Evolutionary conservation across 305 asterid species (phyloP).

Genomic region (Fraxinus sp.): DNA sequence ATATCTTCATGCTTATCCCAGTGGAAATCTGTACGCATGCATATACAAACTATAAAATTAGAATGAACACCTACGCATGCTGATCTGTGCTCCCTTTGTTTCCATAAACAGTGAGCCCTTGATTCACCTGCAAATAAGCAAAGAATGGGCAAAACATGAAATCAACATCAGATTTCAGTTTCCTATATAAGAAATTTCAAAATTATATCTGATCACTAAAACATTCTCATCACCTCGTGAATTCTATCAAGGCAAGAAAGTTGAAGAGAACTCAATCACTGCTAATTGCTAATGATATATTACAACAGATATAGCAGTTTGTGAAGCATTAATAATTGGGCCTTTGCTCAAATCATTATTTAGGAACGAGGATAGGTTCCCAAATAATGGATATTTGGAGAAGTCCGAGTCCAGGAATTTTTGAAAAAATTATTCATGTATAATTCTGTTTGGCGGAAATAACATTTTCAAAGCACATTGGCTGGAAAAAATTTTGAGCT

Average conservation of each 20-base stretch:
- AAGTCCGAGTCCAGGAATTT: neutral
- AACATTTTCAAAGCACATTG: neutral
- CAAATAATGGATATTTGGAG: neutral
- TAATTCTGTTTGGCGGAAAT: neutral
- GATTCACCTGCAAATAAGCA: conserved; percentile 69
- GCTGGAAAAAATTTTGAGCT: neutral
- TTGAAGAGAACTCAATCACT: neutral
- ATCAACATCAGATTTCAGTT: conserved; percentile 12
- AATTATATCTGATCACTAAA: conserved; percentile 2
- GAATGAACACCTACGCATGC: conserved; percentile 74
- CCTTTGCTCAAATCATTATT: neutral
- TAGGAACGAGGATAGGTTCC: neutral
- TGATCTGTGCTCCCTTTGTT: conserved; percentile 99
- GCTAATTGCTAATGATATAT: neutral
- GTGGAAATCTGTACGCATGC: conserved; percentile 12
- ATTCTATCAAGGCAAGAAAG: conserved; percentile 4
- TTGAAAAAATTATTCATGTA: neutral
- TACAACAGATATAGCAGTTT: neutral
- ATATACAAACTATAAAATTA: conserved; percentile 18
- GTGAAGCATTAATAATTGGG: neutral
- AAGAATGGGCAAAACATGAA: conserved; percentile 18
- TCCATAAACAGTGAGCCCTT: conserved; percentile 92
- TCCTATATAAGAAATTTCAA: neutral
- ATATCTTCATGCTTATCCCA: conserved; percentile 20
- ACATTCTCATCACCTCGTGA: neutral